Conservation (phyloP, 345 rosid species). For the Rhodamnia rubescens region DNA sequence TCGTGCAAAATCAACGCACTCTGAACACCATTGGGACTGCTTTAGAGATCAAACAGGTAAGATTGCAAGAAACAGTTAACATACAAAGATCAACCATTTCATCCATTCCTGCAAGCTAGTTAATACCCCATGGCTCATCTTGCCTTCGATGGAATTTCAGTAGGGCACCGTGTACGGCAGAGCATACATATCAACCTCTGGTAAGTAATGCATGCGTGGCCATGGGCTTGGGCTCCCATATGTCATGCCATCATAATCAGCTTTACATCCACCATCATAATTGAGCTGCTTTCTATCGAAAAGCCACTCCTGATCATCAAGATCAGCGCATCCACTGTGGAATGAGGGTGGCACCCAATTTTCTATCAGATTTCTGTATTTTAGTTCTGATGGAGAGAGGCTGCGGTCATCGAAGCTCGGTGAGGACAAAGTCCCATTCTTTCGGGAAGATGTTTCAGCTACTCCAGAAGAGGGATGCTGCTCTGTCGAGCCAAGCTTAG, state of each 20-base stretch:
- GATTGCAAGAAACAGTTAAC: background rate
- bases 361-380: conserved; percentile 27
- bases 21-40: background rate
- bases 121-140: background rate
- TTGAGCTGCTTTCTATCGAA: conserved; percentile 2
- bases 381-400: conserved; percentile 16
- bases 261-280: conserved; percentile 2
- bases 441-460: background rate
- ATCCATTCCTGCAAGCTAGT: background rate
- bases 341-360: conserved; percentile 24
- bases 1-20: background rate
- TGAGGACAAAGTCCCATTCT: background rate
- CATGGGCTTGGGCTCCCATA: conserved; percentile 1
- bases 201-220: conserved; percentile 24
- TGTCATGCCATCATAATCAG: background rate
- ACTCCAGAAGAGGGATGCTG: background rate
- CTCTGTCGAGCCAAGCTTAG: conserved; percentile 8
- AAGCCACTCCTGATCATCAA: conserved; percentile 26
- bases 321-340: conserved; percentile 6
- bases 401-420: conserved; percentile 14
- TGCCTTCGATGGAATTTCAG: conserved; percentile 1
- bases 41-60: background rate
- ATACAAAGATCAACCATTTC: background rate
- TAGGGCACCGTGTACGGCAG: conserved; percentile 42
- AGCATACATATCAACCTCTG: conserved; percentile 30